These are phyloP conservation scores for Margaritispora aquatica DNA, from an alignment of 495 filamentous ascomycete genomes.

Conservation along the genomic window DNA sequence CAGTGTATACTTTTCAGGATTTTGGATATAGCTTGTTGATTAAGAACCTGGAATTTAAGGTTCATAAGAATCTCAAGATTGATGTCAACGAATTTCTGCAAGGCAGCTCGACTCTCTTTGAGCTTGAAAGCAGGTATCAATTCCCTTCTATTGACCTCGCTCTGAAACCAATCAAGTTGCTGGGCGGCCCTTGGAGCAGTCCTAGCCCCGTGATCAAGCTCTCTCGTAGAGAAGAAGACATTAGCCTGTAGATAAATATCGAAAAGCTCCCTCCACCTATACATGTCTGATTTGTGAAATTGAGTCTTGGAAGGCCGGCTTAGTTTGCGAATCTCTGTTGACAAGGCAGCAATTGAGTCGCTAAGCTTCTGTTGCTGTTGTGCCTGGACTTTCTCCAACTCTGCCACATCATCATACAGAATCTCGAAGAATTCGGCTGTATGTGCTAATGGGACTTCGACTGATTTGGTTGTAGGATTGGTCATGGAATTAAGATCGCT, in stretches of 20 bases:
- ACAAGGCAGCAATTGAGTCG: constrained; percentile 45
- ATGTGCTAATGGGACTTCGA: constrained; percentile 60
- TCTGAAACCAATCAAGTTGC: constrained; percentile 53
- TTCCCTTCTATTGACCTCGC: constrained; percentile 44
- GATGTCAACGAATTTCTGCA: constrained; percentile 55
- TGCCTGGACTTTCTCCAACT: constrained; percentile 52
- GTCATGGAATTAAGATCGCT: neutral
- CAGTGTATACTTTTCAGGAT: constrained; percentile 81
- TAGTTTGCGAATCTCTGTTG: constrained; percentile 40
- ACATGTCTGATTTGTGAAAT: constrained; percentile 53
- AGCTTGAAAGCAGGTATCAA: constrained; percentile 52
- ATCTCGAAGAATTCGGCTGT: constrained; percentile 64
- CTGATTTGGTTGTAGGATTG: neutral
- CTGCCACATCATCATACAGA: constrained; percentile 53
- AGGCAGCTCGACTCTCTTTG: constrained; percentile 45
- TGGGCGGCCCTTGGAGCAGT: constrained; percentile 44
- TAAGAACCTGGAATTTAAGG: constrained; percentile 69
- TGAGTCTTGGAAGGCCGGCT: neutral
- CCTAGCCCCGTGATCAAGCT: constrained; percentile 51
- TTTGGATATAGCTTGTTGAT: constrained; percentile 60
- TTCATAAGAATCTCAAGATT: constrained; percentile 59
- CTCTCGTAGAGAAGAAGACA: constrained; percentile 67
- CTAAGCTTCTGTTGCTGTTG: constrained; percentile 49
- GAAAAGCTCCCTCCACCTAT: constrained; percentile 68
- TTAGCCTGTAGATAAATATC: constrained; percentile 60